Evolutionary conservation across 1,284 basidiomycete genomes (phyloP), one percentile per base, ranked within the genome.

Genomic region (Trametes polyzona): DNA sequence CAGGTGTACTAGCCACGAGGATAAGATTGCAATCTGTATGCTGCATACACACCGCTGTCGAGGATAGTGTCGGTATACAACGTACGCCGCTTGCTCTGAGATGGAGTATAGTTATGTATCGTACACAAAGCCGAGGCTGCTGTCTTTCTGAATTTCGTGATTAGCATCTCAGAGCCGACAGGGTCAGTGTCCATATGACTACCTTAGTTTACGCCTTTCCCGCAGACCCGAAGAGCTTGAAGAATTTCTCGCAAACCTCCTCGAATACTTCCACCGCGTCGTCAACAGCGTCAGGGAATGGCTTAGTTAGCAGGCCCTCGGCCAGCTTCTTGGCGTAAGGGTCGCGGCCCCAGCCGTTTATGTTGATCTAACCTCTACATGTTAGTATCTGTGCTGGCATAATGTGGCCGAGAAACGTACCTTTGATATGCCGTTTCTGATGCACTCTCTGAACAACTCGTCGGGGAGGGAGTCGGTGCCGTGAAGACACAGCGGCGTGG

Each of bases 321-420:
- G 71, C 67, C 9, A 81, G 63, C 0, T 63, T 54, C 56, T 75
- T 74, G 2, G 72, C 74, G 54, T 81, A 80, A 6, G 74, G 75
- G 65, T 80, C 78, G 24, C 78, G 74, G 1, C 70, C 77, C 77
- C 78, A 79, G 56, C 74, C 76, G 61, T 81, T 81, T 53, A 81
- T 72, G 51, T 81, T 81, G 52, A 81, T 75, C 76, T 80, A n/a
- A n/a, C n/a, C n/a, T n/a, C n/a, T n/a, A n/a, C n/a, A n/a, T n/a
- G n/a, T n/a, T n/a, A n/a, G n/a, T n/a, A n/a, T n/a, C n/a, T n/a
- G n/a, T n/a, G n/a, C n/a, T n/a, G n/a, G 47, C 14, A 14, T 10
- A 4, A 17, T 30, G n/a, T 27, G 6, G 11, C 27, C 46, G 21
- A 43, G 30, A 21, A 27, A 30, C 17, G 33, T 16, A 75, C 78